Evolutionary conservation across 2,329 filamentous ascomycete species (phyloP), one percentile per base, ranked within the genome.

Genomic region (Pseudonectria buxi): DNA sequence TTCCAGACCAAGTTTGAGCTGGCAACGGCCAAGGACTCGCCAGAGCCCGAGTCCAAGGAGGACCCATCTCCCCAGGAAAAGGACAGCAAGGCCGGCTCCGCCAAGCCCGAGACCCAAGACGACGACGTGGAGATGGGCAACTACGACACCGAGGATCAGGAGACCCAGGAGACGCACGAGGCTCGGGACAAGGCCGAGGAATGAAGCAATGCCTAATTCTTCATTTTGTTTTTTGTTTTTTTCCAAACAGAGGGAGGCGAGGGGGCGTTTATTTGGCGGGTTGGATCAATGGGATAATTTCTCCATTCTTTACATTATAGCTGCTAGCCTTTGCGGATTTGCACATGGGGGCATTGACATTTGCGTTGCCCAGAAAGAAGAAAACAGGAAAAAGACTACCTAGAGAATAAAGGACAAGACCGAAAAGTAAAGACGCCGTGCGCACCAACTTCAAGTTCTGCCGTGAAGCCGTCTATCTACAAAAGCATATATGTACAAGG

Each of bases 41-140:
- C 18, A 22, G 18, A 22, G 18, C 18, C 44, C 14, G 49, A 53
- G 35, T 37, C 44, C 13, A 56, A 57, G 35, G 47, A 52, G 29
- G 46, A 49, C 22, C 33, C 40, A 11, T 30, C 39, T 16, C 27
- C 32, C 11, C 28, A 38, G 15, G 48, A 50, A 45, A 45, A 45
- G 28, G 36, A 32, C 35, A 42, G 32, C 14, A 51, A 56, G 10
- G 50, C 46, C 10, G 47, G 58, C 37, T 37, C 46, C 29, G 38
- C 50, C 25, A 62, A 58, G 45, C 45, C 53, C 10, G 51, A 53
- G 16, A 51, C 61, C 24, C 61, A 67, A 35, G 66, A 69, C n/a
- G 65, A 71, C 36, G 68, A 71, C 39, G 61, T 69, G 4, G 67
- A 71, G 46, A 72, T 72, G 68, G 56, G 50, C 11, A 66, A 69